phyloP scores from a whole-genome alignment of 2,329 filamentous ascomycete species.

The Arthrobotrys pseudoclavata region DNA sequence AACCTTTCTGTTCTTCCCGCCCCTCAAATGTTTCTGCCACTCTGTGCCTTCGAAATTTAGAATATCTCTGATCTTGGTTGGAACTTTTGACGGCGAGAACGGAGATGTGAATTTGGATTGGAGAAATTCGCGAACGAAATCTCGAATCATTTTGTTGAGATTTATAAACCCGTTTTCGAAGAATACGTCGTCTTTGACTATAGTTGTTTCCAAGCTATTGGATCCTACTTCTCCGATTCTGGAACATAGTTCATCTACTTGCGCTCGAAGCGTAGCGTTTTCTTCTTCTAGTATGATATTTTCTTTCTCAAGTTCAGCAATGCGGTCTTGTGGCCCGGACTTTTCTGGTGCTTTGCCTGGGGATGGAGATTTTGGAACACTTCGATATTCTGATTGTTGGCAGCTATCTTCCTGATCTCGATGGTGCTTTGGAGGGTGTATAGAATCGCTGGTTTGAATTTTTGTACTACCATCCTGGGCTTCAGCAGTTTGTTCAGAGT shows the following conservation, averaged over 20 bases:
- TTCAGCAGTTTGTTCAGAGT: background rate
- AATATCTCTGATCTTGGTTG: conserved; percentile 5
- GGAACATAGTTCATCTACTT: conserved; percentile 16
- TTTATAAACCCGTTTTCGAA: conserved; percentile 8
- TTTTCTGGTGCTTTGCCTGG: background rate
- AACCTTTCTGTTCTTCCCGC: conserved; percentile 18
- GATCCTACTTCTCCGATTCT: background rate
- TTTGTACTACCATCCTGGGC: background rate
- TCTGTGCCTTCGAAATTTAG: background rate
- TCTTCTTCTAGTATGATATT: conserved; percentile 17
- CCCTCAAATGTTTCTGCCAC: conserved; percentile 8
- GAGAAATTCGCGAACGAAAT: conserved; percentile 17
- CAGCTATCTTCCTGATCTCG: no score
- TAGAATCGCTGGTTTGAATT: no score
- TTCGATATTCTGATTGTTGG: background rate
- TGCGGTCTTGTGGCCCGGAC: background rate
- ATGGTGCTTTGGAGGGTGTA: background rate
- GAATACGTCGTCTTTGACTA: conserved; percentile 23
- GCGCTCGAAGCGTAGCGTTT: background rate
- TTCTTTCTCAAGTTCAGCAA: conserved; percentile 1
- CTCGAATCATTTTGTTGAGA: conserved; percentile 5
- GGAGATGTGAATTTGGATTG: conserved; percentile 5
- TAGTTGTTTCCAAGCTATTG: background rate
- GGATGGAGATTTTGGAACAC: background rate
- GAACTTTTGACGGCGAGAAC: conserved; percentile 21